Conservation (phyloP, 176 grass and related monocot genomes). For the Elymus sibiricus region DNA sequence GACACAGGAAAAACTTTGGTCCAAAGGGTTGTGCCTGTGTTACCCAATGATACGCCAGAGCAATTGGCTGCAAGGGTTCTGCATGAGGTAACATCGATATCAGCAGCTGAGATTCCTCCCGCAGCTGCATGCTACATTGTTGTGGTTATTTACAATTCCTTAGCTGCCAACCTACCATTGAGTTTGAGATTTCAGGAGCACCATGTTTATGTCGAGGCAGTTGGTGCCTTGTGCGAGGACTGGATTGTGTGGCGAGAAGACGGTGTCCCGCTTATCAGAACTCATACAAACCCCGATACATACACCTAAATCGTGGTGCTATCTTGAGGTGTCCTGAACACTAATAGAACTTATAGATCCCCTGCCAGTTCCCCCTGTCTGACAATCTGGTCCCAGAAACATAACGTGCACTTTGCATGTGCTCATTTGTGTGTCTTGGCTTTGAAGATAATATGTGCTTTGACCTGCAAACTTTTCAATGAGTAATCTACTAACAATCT, state of each 20-base stretch:
- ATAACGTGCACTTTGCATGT: background rate
- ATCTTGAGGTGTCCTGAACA: background rate
- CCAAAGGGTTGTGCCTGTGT: conserved; percentile 36
- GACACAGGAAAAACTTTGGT: conserved; percentile 46
- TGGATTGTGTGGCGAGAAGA: conserved; percentile 73
- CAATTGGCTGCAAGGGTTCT: conserved; percentile 56
- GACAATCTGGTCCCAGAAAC: background rate
- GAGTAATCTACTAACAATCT: conserved; percentile 36
- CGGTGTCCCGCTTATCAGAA: conserved; percentile 49
- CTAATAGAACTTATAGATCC: background rate
- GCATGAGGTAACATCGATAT: conserved; percentile 35
- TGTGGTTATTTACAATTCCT: background rate
- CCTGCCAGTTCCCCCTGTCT: background rate
- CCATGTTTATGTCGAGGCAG: conserved; percentile 78
- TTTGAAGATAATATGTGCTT: background rate
- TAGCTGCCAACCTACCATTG: background rate
- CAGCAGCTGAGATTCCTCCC: background rate
- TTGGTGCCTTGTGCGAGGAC: conserved; percentile 70
- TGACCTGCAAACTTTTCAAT: background rate
- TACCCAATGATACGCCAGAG: conserved; percentile 37
- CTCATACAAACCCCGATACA: conserved; percentile 23
- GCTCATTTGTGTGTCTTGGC: background rate
- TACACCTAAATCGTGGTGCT: conserved; percentile 23
- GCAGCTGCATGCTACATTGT: background rate
- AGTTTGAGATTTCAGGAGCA: conserved; percentile 50